Base-by-base conservation (phyloP, 2,329 filamentous ascomycete genomes). In the Cercospora sp. region DNA sequence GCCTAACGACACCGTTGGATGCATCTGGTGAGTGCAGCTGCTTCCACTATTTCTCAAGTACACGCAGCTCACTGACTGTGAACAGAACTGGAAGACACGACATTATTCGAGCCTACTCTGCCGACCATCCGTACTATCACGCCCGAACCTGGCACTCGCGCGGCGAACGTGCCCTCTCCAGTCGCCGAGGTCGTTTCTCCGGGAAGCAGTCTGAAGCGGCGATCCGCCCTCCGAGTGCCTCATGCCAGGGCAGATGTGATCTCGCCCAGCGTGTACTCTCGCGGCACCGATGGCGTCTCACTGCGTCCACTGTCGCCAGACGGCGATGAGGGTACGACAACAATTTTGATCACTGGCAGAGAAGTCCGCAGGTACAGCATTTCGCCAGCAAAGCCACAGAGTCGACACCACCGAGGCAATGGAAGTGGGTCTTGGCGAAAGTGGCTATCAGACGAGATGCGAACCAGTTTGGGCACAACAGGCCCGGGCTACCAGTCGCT, bases 181-280 rank as follows among this genome's bases (percentile, higher is more conserved):
- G 60, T 55, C 31, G 28, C 33, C 13, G 60, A 62, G 10, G 48
- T 65, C 2, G 58, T 63, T 23, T 70, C 68, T 10, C 68, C 71
- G 4, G 57, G 55, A 8, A 70, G 66, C 42, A 70, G 65, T 23
- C 59, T 75, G 4, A 69, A 72, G 63, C 73, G 72, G 23, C 69
- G 69, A 6, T 65, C 64, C 20, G 73, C 72, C 6, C 66, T 68
- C 5, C 72, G 72, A 61, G 70, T 73, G 16, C 72, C 51, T 20
- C 48, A 57, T 13, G 18, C 68, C 55, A 64, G 68, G 31, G 33
- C 48, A 36, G 66, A 66, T 45, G 57, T 60, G 3, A 63, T 69
- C 9, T 84, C 83, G 1, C 83, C 83, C 1, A 84, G 83, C 64
- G 70, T 84, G 10, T 84, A 84, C 67, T 84, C 82, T 4, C 75